These are phyloP conservation scores for Botrytis squamosa DNA, from an alignment of 2,329 filamentous ascomycete species.

Conservation along the genomic window DNA sequence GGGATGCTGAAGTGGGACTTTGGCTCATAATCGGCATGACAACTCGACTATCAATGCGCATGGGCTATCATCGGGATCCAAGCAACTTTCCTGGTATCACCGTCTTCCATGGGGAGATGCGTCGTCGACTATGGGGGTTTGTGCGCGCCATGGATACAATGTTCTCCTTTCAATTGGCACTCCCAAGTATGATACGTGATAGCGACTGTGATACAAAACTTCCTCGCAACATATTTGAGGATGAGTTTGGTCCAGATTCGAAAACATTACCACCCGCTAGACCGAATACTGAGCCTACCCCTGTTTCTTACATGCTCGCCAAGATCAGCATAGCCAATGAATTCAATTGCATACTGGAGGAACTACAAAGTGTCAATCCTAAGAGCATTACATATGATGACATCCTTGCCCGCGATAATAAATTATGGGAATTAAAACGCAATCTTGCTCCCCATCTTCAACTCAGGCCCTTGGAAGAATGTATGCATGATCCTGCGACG, in stretches of 20 bases:
- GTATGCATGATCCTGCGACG: conserved; percentile 74
- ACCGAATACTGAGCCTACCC: conserved; percentile 68
- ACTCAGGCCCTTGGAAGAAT: conserved; percentile 71
- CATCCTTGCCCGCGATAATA: conserved; percentile 60
- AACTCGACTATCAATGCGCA: conserved; percentile 53
- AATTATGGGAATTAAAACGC: conserved; percentile 59
- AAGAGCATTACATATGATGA: conserved; percentile 62
- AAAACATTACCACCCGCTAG: conserved; percentile 66
- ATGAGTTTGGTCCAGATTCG: conserved; percentile 70
- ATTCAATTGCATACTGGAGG: conserved; percentile 70
- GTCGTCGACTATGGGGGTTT: conserved; percentile 65
- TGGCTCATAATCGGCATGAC: conserved; percentile 55
- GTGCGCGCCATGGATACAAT: conserved; percentile 72
- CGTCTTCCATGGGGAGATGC: conserved; percentile 77
- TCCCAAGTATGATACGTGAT: conserved; percentile 66
- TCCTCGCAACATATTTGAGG: conserved; percentile 77
- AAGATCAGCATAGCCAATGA: conserved; percentile 64
- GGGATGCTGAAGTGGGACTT: conserved; percentile 62
- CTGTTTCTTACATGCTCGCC: conserved; percentile 75
- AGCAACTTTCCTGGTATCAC: conserved; percentile 70
- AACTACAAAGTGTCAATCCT: conserved; percentile 53
- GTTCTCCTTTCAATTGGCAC: conserved; percentile 69
- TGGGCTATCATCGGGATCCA: conserved; percentile 69
- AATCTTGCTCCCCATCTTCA: conserved; percentile 78
- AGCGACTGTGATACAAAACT: conserved; percentile 73